Evolutionary conservation across 495 filamentous ascomycete species (phyloP), one percentile per base, ranked within the genome.

Genomic region (Filosporella fistucella): DNA sequence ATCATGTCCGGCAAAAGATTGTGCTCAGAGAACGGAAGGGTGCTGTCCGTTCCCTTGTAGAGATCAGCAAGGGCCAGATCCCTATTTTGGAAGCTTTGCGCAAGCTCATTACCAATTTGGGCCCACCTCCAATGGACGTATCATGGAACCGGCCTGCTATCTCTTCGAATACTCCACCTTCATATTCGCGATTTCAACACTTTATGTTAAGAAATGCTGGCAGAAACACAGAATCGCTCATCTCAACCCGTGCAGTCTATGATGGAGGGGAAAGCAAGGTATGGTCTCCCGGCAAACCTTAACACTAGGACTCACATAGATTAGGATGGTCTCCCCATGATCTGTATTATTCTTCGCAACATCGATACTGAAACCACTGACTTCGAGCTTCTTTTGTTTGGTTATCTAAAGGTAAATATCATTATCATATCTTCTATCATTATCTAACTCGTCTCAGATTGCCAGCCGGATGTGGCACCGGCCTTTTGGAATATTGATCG

Each of bases 161-260:
- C 18, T 71, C 75, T 12, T 59, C 70, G 3, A 83, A 80, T 54
- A 75, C 56, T 16, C 77, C 78, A 20, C 73, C 76, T 3, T 67
- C 70, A 13, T 85, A 85, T 57, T 82, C 78, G 11, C 68, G 81
- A 41, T 85, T 83, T 57, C 81, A 85, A 56, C 71, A 84, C 53
- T 85, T 85, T 51, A 85, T 85, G 81, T 68, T 85, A 26, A 71
- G 71, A 24, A 82, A 85, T 51, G 80, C 78, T 25, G 79, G 78
- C 42, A 68, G 77, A 17, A 77, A 74, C 52, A 75, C 75, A 7
- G 80, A 82, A 47, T 78, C 73, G 39, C 75, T 76, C 40, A 53
- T 77, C n/a, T 75, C 75, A 12, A 71, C 73, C 33, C 70, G 78
- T 7, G 79, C 79, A 14, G 76, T 85, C 4, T 85, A 85, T 52